Evolutionary conservation across 2,329 filamentous ascomycete species (phyloP).

Genomic region (Paecilomyces sp.): DNA sequence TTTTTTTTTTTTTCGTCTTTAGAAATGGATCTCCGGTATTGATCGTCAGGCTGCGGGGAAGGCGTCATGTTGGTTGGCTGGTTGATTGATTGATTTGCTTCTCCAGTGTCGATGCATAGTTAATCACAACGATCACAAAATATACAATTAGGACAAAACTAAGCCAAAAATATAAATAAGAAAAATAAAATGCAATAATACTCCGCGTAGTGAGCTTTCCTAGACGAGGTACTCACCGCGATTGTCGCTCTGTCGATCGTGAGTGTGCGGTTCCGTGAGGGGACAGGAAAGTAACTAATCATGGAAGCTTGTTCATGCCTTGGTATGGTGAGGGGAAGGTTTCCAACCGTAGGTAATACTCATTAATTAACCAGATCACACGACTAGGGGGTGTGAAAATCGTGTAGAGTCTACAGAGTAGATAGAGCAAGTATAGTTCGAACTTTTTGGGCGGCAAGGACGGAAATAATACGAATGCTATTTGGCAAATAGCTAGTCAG

Average conservation of each 20-base stretch:
- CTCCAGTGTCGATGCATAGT: neutral
- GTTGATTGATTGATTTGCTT: neutral
- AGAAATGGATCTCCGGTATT: neutral
- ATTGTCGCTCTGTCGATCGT: neutral
- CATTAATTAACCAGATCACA: neutral
- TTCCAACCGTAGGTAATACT: neutral
- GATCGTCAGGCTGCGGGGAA: neutral
- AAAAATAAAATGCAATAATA: neutral
- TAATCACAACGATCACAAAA: neutral
- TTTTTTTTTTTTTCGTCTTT: neutral
- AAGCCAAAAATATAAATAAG: neutral
- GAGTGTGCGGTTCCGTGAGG: too few species aligned
- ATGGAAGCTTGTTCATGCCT: neutral
- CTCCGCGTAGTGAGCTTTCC: neutral
- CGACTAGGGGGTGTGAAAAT: neutral
- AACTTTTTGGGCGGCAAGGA: neutral
- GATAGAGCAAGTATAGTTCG: neutral
- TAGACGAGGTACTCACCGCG: neutral
- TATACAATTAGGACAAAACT: neutral
- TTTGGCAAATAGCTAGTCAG: neutral
- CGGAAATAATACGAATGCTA: neutral
- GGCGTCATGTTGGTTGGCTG: neutral
- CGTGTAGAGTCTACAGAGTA: neutral
- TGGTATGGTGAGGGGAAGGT: neutral
- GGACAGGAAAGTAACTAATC: too few species aligned